Conservation (phyloP, 306 rosid species). For the Prunus dulcis region DNA sequence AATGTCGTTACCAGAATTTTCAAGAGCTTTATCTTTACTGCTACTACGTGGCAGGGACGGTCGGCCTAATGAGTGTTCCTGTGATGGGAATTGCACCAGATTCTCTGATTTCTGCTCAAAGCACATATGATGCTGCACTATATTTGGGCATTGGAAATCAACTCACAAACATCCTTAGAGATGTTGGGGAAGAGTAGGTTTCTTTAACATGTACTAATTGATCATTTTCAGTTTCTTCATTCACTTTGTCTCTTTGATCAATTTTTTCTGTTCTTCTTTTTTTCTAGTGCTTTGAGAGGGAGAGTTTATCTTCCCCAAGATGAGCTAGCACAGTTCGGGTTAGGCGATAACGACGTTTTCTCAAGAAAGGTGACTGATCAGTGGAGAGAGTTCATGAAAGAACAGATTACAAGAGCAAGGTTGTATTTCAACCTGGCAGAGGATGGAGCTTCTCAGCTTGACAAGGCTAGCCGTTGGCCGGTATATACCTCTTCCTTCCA, state of each 20-base stretch:
- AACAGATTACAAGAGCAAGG: slow-evolving; percentile 81
- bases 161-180: slow-evolving; percentile 86
- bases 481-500: slow-evolving; percentile 22
- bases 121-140: slow-evolving; percentile 61
- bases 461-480: slow-evolving; percentile 92
- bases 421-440: slow-evolving; percentile 69
- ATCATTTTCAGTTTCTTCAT: background rate
- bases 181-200: slow-evolving; percentile 92
- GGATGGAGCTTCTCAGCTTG: slow-evolving; percentile 82
- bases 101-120: slow-evolving; percentile 45
- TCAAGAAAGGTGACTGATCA: slow-evolving; percentile 50
- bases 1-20: slow-evolving; percentile 53
- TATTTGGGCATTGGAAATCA: slow-evolving; percentile 85
- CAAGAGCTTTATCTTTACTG: slow-evolving; percentile 85
- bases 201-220: background rate
- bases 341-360: slow-evolving; percentile 57
- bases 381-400: slow-evolving; percentile 85
- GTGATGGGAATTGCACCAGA: slow-evolving; percentile 82
- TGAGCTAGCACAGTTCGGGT: slow-evolving; percentile 78
- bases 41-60: slow-evolving; percentile 89
- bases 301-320: slow-evolving; percentile 92
- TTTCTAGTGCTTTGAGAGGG: slow-evolving; percentile 73
- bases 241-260: background rate
- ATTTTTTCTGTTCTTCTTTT: background rate
- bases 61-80: slow-evolving; percentile 89